These are phyloP conservation scores for Chondrostereum purpureum DNA, from an alignment of 1,284 basidiomycete species.

Conservation along the genomic window DNA sequence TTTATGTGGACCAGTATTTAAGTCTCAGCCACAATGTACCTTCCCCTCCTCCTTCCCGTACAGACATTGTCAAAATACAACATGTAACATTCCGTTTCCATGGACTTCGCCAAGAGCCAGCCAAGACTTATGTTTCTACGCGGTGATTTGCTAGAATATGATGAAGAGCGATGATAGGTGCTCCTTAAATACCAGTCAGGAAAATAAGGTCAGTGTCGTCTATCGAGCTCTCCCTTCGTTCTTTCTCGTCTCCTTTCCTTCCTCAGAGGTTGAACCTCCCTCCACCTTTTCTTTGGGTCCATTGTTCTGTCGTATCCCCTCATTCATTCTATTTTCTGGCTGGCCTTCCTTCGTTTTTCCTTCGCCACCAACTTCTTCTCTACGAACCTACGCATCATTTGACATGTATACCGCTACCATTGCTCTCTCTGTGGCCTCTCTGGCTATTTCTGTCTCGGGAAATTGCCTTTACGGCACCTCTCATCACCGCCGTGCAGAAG, in stretches of 20 bases:
- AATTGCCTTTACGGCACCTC: slow-evolving; percentile 4
- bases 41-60: too few relatives aligned
- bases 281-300: background rate
- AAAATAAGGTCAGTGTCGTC: background rate
- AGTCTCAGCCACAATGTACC: too few relatives aligned
- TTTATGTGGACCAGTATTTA: too few relatives aligned
- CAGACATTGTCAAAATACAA: too few relatives aligned
- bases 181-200: too few relatives aligned
- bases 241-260: background rate
- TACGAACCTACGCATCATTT: background rate
- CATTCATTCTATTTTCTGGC: background rate
- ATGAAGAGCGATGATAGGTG: too few relatives aligned
- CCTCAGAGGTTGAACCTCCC: background rate
- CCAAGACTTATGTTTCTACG: too few relatives aligned
- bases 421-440: slow-evolving; percentile 3
- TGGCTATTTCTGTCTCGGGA: background rate
- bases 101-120: background rate
- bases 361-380: background rate
- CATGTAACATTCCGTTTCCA: too few relatives aligned
- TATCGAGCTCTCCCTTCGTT: background rate
- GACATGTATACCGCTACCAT: background rate
- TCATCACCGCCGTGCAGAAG: slow-evolving; percentile 8
- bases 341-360: background rate
- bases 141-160: background rate
- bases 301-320: background rate